A percentile compares a stretch with the other conserved stretches of the same genome.
phyloP scores from a whole-genome alignment of 306 rosid species.

The Rosa multiflora region DNA sequence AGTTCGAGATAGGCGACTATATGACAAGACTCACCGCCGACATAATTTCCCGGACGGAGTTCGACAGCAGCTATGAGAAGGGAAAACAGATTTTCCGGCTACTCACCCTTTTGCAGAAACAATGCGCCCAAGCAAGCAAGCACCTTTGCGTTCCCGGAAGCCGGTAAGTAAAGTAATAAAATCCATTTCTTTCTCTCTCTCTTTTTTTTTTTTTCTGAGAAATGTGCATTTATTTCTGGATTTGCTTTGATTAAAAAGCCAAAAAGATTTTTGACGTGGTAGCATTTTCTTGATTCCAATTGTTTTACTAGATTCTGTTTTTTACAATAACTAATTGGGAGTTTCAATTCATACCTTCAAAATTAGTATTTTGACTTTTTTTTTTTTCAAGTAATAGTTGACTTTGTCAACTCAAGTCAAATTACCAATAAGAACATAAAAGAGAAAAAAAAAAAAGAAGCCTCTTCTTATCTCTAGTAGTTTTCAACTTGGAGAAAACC shows the following conservation, averaged over 20 bases:
- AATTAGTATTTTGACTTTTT: too few species aligned
- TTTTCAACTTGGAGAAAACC: too few species aligned
- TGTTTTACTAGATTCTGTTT: slow-evolving; percentile 19
- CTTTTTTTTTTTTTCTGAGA: too few species aligned
- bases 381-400: too few species aligned
- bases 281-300: not conserved
- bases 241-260: not conserved
- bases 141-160: slow-evolving; percentile 89
- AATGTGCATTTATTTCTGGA: not conserved
- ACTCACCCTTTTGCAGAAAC: slow-evolving; percentile 56
- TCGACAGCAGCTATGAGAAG: slow-evolving; percentile 64
- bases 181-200: not conserved
- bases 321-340: slow-evolving; percentile 1
- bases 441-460: too few species aligned
- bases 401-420: too few species aligned
- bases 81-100: slow-evolving; percentile 82
- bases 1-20: slow-evolving; percentile 75
- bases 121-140: slow-evolving; percentile 84
- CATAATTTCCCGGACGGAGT: slow-evolving; percentile 81
- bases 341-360: too few species aligned
- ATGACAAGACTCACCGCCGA: slow-evolving; percentile 78
- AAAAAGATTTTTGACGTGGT: slow-evolving; percentile 13
- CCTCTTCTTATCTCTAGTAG: too few species aligned
- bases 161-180: slow-evolving; percentile 38
- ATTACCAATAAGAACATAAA: too few species aligned